Percentiles rank a stretch among this genome's conserved stretches.
These are phyloP conservation scores for Chaetomiaceae sp. DNA, from an alignment of 2,329 filamentous ascomycete species.

Conservation along the genomic window DNA sequence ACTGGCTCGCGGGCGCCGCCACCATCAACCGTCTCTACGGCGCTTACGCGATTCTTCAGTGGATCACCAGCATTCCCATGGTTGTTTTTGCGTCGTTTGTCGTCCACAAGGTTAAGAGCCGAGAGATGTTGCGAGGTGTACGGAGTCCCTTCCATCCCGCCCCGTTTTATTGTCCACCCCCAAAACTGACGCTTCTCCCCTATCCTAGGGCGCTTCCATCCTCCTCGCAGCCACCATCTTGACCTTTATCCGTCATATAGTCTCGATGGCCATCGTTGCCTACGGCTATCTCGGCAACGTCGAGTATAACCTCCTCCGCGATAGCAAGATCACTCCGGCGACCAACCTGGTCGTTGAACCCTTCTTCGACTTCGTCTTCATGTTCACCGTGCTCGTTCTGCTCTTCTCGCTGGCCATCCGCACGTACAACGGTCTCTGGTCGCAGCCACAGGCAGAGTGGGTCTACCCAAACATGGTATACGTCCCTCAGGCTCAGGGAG, in stretches of 20 bases:
- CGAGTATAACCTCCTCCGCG: no score
- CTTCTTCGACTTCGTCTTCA: constrained; percentile 20
- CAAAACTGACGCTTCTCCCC: not conserved
- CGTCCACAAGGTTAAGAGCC: constrained; percentile 15
- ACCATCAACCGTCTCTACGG: not conserved
- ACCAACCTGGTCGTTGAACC: constrained; percentile 14
- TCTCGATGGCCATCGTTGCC: constrained; percentile 17
- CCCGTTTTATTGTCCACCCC: no score
- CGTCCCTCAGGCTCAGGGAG: not conserved
- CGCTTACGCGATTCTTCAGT: constrained; percentile 17
- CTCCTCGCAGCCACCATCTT: constrained; percentile 33
- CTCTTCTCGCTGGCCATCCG: constrained; percentile 25
- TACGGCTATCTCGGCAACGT: constrained; percentile 8
- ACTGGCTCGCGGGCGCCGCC: constrained; percentile 6
- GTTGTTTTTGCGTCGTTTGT: constrained; percentile 12
- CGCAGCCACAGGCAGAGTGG: constrained; percentile 19
- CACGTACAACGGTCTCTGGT: constrained; percentile 28
- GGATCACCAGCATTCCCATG: constrained; percentile 18
- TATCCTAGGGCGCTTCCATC: constrained; percentile 30
- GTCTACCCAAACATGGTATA: not conserved
- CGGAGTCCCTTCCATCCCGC: not conserved
- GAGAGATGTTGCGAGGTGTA: constrained; percentile 12
- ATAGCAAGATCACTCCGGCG: no score
- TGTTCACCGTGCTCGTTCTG: constrained; percentile 24
- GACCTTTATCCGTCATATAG: constrained; percentile 27